Base-by-base conservation (phyloP, 2,329 filamentous ascomycete genomes). In the Penicillium thymicola region DNA sequence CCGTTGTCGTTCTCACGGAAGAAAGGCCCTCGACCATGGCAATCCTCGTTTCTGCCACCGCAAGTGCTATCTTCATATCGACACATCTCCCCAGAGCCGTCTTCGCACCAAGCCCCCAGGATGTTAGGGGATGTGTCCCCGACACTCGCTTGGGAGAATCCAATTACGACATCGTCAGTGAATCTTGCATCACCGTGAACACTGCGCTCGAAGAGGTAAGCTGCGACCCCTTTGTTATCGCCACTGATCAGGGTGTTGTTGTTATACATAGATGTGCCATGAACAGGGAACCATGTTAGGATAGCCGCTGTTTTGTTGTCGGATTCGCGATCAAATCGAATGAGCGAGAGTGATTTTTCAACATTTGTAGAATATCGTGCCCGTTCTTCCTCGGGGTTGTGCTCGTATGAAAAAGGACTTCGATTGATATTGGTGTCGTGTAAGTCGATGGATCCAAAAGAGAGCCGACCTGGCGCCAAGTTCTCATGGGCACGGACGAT, bases 171-270 rank as follows among this genome's bases (percentile, higher is more conserved):
- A 10, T 81, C 83, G 2, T 85, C 78, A 0, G 83, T 81, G 34
- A 86, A 85, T 18, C 77, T 79, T 2, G 78, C 68, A 18, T 84
- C 79, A n/a, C 72, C 74, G 2, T 76, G 71, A 47, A 88, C 80
- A 50, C 83, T 86, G 62, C 88, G 83, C 71, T 97, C 93, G 51
- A 97, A 87, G 13, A 96, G 78, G 69, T 88, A 89, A 0, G 92
- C 89, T 2, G 93, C 92, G 7, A 96, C 90, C 13, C 93, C 93
- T 76, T 97, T 97, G 78, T 97, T 97, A 73, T 97, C 93, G n/a
- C 90, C 93, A 3, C 92, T 87, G 49, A 94, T 85, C 14, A 96
- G 81, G 0, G 92, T 97, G 75, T 96, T 96, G 76, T 97, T 97
- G 53, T 89, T 89, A 25, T 92, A 85, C 74, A 97, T 84, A 0